These are phyloP conservation scores for Lactarius pseudohatsudake DNA, from an alignment of 768 basidiomycete species.

Conservation along the genomic window DNA sequence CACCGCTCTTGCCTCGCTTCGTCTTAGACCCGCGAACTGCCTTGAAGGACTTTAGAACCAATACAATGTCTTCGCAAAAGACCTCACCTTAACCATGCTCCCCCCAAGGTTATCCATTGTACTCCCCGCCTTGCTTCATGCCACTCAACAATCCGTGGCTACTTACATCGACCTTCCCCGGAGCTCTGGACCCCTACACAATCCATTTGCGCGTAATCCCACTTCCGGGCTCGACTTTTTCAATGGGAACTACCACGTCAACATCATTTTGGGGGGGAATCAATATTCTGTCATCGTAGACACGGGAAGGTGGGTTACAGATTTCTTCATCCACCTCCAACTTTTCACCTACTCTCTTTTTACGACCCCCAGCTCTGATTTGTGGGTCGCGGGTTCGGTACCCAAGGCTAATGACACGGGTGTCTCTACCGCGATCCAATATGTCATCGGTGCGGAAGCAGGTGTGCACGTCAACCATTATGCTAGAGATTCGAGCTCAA, in stretches of 20 bases:
- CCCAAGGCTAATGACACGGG: slow-evolving; percentile 42
- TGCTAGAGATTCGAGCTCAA: background rate
- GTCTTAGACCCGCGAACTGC: too few species aligned
- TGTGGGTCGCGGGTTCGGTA: slow-evolving; percentile 55
- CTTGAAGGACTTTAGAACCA: background rate
- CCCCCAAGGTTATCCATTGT: background rate
- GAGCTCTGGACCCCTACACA: background rate
- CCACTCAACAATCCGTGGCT: background rate
- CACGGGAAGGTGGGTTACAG: slow-evolving; percentile 44
- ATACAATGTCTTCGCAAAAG: background rate
- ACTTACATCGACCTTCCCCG: slow-evolving; percentile 1
- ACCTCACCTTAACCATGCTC: background rate
- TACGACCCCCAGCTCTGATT: slow-evolving; percentile 50
- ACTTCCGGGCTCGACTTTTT: background rate
- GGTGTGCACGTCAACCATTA: slow-evolving; percentile 18
- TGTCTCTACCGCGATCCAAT: slow-evolving; percentile 42
- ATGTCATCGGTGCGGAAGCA: slow-evolving; percentile 50
- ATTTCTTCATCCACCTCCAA: background rate
- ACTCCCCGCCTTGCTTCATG: slow-evolving; percentile 5
- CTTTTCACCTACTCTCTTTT: background rate
- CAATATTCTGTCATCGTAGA: slow-evolving; percentile 41
- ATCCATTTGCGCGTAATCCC: background rate
- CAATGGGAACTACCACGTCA: slow-evolving; percentile 17
- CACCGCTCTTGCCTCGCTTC: too few species aligned
- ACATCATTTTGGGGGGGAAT: slow-evolving; percentile 41